Evolutionary conservation across 2,329 filamentous ascomycete genomes (phyloP).

Genomic region (Ophiostoma piceae): DNA sequence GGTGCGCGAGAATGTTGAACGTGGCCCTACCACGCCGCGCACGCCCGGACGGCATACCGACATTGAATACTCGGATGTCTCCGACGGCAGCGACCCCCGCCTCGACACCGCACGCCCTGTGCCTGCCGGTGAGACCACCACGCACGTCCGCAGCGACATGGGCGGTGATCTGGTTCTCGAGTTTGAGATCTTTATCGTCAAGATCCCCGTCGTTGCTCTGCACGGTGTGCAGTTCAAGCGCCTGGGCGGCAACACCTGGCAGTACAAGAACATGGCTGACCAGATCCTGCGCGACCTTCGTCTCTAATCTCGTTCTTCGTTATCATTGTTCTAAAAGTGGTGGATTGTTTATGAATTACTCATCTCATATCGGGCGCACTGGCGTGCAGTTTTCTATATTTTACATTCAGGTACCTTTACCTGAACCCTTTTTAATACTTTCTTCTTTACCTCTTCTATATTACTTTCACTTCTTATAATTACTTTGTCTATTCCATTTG

Average conservation of each 20-base stretch:
- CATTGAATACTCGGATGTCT: slow-evolving; percentile 82
- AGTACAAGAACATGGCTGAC: slow-evolving; percentile 98
- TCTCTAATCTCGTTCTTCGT: slow-evolving; percentile 48
- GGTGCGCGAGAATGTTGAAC: slow-evolving; percentile 51
- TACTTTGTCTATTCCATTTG: not conserved
- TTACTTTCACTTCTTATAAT: not conserved
- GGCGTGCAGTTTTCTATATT: not conserved
- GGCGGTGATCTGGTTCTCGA: slow-evolving; percentile 77
- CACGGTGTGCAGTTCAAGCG: slow-evolving; percentile 99
- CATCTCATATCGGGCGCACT: slow-evolving; percentile 9
- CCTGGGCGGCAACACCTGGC: slow-evolving; percentile 91
- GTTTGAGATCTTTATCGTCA: slow-evolving; percentile 97
- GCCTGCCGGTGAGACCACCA: slow-evolving; percentile 78
- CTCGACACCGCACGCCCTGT: slow-evolving; percentile 40
- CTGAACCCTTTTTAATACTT: not conserved
- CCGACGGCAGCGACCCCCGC: slow-evolving; percentile 65
- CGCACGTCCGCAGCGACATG: slow-evolving; percentile 84
- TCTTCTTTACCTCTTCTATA: not conserved
- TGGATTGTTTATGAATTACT: not conserved
- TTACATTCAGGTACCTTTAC: not conserved
- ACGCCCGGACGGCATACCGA: slow-evolving; percentile 40
- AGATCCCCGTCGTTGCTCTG: slow-evolving; percentile 84
- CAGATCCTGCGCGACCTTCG: slow-evolving; percentile 83
- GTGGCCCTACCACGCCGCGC: slow-evolving; percentile 44
- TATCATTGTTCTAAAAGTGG: not conserved